Evolutionary conservation across 2,329 filamentous ascomycete species (phyloP).

Genomic region (Claviceps digitariae): DNA sequence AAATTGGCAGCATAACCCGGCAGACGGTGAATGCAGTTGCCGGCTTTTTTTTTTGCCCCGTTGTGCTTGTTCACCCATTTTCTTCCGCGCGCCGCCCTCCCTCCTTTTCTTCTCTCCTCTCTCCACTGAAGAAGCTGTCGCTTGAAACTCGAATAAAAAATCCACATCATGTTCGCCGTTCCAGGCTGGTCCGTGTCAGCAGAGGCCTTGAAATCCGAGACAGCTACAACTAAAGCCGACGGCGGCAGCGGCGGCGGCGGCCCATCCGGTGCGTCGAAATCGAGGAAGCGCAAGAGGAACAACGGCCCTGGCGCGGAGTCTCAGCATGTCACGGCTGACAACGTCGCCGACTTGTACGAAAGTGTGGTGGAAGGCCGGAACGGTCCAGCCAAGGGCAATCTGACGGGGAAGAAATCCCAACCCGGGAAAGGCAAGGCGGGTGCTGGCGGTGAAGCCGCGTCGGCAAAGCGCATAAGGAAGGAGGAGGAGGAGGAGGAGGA

Average conservation of each 20-base stretch:
- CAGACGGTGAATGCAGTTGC: background rate
- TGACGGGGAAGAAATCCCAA: conserved; percentile 13
- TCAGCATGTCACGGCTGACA: conserved; percentile 47
- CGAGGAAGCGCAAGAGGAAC: conserved; percentile 44
- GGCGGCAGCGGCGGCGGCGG: conserved; percentile 19
- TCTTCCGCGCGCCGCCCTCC: too few species aligned
- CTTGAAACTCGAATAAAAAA: background rate
- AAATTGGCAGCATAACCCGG: background rate
- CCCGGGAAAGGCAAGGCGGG: conserved; percentile 8
- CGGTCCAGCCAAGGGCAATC: conserved; percentile 18
- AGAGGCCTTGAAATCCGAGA: conserved; percentile 58
- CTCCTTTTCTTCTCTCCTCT: background rate
- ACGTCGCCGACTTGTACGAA: conserved; percentile 68
- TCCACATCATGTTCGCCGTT: conserved; percentile 66
- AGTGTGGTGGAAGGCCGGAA: conserved; percentile 58
- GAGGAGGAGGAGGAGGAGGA: background rate
- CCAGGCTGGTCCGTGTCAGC: conserved; percentile 80
- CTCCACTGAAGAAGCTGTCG: background rate
- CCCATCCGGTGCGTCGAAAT: conserved; percentile 28
- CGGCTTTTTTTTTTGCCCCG: background rate
- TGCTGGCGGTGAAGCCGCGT: background rate
- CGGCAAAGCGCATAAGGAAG: conserved; percentile 4
- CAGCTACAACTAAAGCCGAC: conserved; percentile 16
- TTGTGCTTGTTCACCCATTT: background rate
- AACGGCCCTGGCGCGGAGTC: conserved; percentile 9